phyloP scores from a whole-genome alignment of 2,329 filamentous ascomycete species.

The Ascochyta viciae-villosae region DNA sequence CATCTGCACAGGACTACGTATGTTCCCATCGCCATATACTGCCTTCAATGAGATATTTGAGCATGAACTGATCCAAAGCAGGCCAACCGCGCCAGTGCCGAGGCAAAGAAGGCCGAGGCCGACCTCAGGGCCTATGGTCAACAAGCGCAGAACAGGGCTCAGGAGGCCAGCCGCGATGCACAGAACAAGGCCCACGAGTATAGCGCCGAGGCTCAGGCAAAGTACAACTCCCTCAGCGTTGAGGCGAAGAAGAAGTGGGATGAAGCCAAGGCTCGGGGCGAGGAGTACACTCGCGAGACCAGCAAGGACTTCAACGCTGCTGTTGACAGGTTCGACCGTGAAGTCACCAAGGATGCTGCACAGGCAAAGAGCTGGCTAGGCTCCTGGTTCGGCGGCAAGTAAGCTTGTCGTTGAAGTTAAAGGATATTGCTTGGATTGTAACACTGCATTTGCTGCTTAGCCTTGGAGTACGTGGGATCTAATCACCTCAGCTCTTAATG shows the following conservation, averaged over 20 bases:
- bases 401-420: conserved; percentile 12
- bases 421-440: background rate
- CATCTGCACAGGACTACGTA: conserved; percentile 55
- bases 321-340: conserved; percentile 81
- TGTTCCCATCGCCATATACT: conserved; percentile 9
- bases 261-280: conserved; percentile 67
- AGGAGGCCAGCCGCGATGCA: conserved; percentile 49
- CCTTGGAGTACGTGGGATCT: conserved; percentile 33
- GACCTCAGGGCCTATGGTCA: conserved; percentile 61
- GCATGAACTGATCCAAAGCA: conserved; percentile 32
- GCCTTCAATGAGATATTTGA: background rate
- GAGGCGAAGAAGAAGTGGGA: conserved; percentile 69
- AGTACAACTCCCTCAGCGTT: conserved; percentile 59
- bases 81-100: conserved; percentile 49
- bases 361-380: conserved; percentile 86
- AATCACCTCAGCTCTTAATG: conserved; percentile 23
- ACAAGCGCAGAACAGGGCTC: conserved; percentile 67
- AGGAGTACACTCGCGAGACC: conserved; percentile 45
- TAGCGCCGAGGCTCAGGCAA: conserved; percentile 57
- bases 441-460: conserved; percentile 33
- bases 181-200: conserved; percentile 18
- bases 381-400: conserved; percentile 78
- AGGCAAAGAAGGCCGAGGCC: conserved; percentile 66
- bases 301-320: conserved; percentile 58
- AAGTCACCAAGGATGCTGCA: conserved; percentile 76